A percentile compares a stretch with the other conserved stretches of the same genome.
Evolutionary conservation across 306 rosid genomes (phyloP).

Genomic region (Castanea mollissima): DNA sequence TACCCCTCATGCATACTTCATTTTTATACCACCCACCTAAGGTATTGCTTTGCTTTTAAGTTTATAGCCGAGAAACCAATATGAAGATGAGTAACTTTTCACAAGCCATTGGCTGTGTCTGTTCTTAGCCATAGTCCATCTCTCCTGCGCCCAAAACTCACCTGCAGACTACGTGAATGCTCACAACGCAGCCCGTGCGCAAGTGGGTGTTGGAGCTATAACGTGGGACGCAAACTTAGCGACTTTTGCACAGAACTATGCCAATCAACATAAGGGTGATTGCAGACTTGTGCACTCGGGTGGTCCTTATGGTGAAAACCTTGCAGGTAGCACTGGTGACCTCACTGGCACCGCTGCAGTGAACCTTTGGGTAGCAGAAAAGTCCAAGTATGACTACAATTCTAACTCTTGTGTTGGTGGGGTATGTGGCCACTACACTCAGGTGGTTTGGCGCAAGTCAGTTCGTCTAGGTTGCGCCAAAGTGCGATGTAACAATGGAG

Average conservation of each 20-base stretch:
- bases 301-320: slow-evolving; percentile 36
- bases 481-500: slow-evolving; percentile 29
- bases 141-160: slow-evolving; percentile 23
- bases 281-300: slow-evolving; percentile 21
- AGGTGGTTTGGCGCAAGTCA: slow-evolving; percentile 42
- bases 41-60: too few relatives aligned
- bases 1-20: too few relatives aligned
- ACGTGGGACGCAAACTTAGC: slow-evolving; percentile 22
- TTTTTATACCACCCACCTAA: too few relatives aligned
- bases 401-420: slow-evolving; percentile 30
- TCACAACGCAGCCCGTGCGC: slow-evolving; percentile 27
- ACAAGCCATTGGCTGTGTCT: background rate
- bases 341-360: slow-evolving; percentile 19
- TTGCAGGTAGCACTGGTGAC: slow-evolving; percentile 20
- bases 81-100: too few relatives aligned
- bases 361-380: slow-evolving; percentile 34
- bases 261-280: background rate
- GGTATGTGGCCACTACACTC: slow-evolving; percentile 35
- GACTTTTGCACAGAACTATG: slow-evolving; percentile 27
- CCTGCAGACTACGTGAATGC: slow-evolving; percentile 25
- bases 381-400: slow-evolving; percentile 19
- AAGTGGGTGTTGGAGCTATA: slow-evolving; percentile 3
- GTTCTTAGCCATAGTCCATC: background rate
- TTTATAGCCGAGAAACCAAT: too few relatives aligned
- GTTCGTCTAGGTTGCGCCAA: slow-evolving; percentile 40